A percentile compares a stretch with the other conserved stretches of the same genome.
These are phyloP conservation scores for Penicillium fimorum DNA, from an alignment of 495 filamentous ascomycete species.

Conservation along the genomic window DNA sequence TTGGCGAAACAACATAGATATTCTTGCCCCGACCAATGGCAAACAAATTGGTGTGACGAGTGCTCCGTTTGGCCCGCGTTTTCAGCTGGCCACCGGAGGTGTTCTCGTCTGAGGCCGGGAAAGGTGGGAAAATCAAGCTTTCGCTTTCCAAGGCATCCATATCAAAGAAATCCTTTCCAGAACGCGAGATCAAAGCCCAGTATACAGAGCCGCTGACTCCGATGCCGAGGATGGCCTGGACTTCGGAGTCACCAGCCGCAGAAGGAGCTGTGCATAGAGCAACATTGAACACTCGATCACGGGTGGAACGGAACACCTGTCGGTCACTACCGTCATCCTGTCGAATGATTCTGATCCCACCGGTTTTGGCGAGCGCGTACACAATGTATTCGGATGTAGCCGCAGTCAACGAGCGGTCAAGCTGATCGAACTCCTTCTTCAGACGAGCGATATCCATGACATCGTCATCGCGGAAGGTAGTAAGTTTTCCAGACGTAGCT, in stretches of 20 bases:
- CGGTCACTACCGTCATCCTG: slow-evolving; percentile 90
- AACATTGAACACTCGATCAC: slow-evolving; percentile 94
- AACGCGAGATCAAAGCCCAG: slow-evolving; percentile 74
- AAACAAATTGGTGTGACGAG: slow-evolving; percentile 85
- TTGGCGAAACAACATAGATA: slow-evolving; percentile 86
- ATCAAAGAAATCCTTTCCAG: slow-evolving; percentile 70
- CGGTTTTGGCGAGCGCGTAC: slow-evolving; percentile 87
- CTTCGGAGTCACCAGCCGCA: slow-evolving; percentile 43
- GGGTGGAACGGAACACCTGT: slow-evolving; percentile 80
- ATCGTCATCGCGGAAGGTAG: slow-evolving; percentile 63
- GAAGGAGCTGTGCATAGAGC: slow-evolving; percentile 64
- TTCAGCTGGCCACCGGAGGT: slow-evolving; percentile 87
- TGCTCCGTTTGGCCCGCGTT: slow-evolving; percentile 87
- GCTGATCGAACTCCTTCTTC: slow-evolving; percentile 96
- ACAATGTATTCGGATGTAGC: slow-evolving; percentile 90
- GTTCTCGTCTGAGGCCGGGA: slow-evolving; percentile 71
- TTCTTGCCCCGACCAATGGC: slow-evolving; percentile 93
- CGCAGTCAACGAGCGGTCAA: slow-evolving; percentile 87
- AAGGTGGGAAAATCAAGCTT: slow-evolving; percentile 79
- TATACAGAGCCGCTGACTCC: slow-evolving; percentile 92
- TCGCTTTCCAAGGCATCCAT: slow-evolving; percentile 69
- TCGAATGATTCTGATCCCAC: slow-evolving; percentile 85
- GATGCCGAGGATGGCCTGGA: slow-evolving; percentile 83
- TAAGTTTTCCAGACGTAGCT: slow-evolving; percentile 36
- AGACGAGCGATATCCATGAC: slow-evolving; percentile 87